Base-by-base conservation (phyloP, 2,329 filamentous ascomycete genomes). In the Fusarium chaquense region DNA sequence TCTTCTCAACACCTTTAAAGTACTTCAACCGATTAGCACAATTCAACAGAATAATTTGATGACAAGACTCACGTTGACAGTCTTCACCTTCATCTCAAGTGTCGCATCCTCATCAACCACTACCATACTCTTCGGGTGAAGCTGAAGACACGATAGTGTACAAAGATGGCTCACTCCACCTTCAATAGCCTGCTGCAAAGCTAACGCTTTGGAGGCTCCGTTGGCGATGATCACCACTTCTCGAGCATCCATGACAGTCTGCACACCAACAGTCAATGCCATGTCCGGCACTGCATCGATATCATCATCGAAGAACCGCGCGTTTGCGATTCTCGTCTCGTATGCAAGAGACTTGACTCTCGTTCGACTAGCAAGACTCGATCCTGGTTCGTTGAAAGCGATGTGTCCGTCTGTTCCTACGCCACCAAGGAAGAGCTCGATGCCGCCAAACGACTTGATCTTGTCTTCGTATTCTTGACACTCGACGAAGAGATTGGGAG, bases 231-330 rank as follows among this genome's bases (percentile, higher is more conserved):
- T 55, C 3, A 63, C 47, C 1, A 63, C 60, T 12, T 63, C 60
- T n/a, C 60, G 60, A n/a, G 60, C 60, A 5, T 63, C 60, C 60
- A 63, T 63, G 0, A 63, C 60, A 9, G 58, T 62, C 10, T 63
- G 60, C 0, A 63, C 60, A 1, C 60, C 60, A 22, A 62, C 60
- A 0, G 60, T 62, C 20, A 62, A 35, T 2, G 60, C 60, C 60
- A 62, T 63, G 4, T 62, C 41, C 4, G 60, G 60, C 0, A 63
- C 60, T 0, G 41, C 47, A 0, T 62, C 36, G 3, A 63, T 63
- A 26, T 63, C 35, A 5, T 63, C 32, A 3, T 62, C 47, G n/a
- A 62, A 63, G 11, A 63, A 63, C 5, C 58, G 24, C 0, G 58
- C 58, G 5, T 63, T 63, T 1, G 58, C 58, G 2, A 63, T 62